Evolutionary conservation across 1,284 basidiomycete species (phyloP).

Genomic region (Flammula alnicola): DNA sequence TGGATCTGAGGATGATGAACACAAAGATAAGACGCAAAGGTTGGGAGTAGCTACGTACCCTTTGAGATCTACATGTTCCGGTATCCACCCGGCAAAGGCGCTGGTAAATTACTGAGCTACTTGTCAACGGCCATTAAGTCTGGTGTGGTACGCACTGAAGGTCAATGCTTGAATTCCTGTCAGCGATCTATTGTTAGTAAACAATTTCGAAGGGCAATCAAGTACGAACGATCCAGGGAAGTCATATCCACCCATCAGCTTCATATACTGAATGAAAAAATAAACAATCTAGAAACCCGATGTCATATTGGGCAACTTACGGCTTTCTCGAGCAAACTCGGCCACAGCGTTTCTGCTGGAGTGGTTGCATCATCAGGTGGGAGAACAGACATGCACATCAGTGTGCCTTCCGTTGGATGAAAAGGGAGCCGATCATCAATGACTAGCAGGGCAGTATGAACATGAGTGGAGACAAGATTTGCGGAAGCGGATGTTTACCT

Average conservation of each 20-base stretch:
- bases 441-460: slow-evolving; percentile 38
- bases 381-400: slow-evolving; percentile 65
- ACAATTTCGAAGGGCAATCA: neutral
- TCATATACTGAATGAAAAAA: slow-evolving; percentile 70
- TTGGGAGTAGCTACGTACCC: slow-evolving; percentile 55
- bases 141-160: slow-evolving; percentile 62
- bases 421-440: slow-evolving; percentile 79
- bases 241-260: slow-evolving; percentile 87
- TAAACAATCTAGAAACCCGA: slow-evolving; percentile 1
- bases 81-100: slow-evolving; percentile 89
- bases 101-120: slow-evolving; percentile 41
- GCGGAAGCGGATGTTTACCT: slow-evolving; percentile 35
- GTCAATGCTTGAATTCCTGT: slow-evolving; percentile 83
- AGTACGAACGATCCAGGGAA: slow-evolving; percentile 78
- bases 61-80: slow-evolving; percentile 78
- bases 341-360: slow-evolving; percentile 56
- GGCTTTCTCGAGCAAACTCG: slow-evolving; percentile 83
- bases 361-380: slow-evolving; percentile 28
- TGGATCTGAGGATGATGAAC: slow-evolving; percentile 46
- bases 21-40: neutral
- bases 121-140: neutral
- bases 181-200: neutral
- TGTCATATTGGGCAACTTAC: slow-evolving; percentile 46
- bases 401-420: slow-evolving; percentile 48
- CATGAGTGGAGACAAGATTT: neutral